These are phyloP conservation scores for Escovopsis sp. DNA, from an alignment of 2,329 filamentous ascomycete genomes.

Conservation along the genomic window DNA sequence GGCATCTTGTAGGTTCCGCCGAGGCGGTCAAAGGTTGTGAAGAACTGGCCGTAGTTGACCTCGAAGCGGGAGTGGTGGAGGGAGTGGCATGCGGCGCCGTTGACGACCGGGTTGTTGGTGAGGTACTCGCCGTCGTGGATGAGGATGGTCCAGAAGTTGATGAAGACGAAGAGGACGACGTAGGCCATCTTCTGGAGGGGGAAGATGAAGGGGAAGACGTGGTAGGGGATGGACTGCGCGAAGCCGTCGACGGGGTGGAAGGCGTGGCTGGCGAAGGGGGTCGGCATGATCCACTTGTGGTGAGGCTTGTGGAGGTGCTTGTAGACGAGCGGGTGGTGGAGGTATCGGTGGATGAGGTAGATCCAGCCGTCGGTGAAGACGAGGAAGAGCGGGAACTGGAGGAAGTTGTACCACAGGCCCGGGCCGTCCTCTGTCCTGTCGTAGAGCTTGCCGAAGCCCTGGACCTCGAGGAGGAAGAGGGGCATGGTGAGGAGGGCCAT, in stretches of 20 bases:
- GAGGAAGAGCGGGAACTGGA: slow-evolving; percentile 81
- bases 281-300: slow-evolving; percentile 99
- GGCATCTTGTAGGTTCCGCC: slow-evolving; percentile 78
- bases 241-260: slow-evolving; percentile 93
- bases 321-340: slow-evolving; percentile 67
- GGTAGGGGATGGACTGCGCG: slow-evolving; percentile 78
- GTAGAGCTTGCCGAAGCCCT: slow-evolving; percentile 77
- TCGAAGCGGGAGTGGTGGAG: slow-evolving; percentile 49
- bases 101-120: slow-evolving; percentile 79
- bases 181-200: slow-evolving; percentile 86
- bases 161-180: slow-evolving; percentile 72
- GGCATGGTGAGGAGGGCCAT: slow-evolving; percentile 74
- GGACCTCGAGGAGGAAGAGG: slow-evolving; percentile 70
- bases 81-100: slow-evolving; percentile 81
- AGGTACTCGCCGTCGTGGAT: slow-evolving; percentile 95
- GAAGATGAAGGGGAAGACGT: slow-evolving; percentile 84
- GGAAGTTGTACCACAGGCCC: slow-evolving; percentile 59
- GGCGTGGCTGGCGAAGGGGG: slow-evolving; percentile 79
- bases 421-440: slow-evolving; percentile 63
- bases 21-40: slow-evolving; percentile 79
- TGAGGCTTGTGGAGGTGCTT: slow-evolving; percentile 90
- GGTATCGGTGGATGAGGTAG: slow-evolving; percentile 79
- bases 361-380: slow-evolving; percentile 80
- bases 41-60: slow-evolving; percentile 85
- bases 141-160: slow-evolving; percentile 95